Conservation (phyloP, 768 basidiomycete species). For the Rubroboletus pulcherrimus region DNA sequence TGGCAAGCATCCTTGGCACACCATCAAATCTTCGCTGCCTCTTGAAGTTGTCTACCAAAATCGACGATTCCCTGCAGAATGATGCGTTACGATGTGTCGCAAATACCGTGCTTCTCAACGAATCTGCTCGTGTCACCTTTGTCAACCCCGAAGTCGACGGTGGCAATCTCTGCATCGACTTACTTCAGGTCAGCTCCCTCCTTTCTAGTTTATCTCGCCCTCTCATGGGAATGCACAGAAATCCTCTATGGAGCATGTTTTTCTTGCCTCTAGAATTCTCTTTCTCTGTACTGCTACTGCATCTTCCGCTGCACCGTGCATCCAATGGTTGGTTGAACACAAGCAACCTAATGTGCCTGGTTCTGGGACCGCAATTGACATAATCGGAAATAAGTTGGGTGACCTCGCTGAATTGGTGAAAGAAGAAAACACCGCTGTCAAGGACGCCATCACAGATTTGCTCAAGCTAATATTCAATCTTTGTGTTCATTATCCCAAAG, state of each 20-base stretch:
- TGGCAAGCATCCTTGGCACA: conserved; percentile 58
- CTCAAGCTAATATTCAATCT: conserved; percentile 86
- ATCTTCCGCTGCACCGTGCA: conserved; percentile 40
- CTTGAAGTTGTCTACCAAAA: conserved; percentile 44
- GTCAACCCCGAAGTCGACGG: conserved; percentile 59
- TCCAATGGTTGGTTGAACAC: conserved; percentile 61
- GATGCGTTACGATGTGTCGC: conserved; percentile 77
- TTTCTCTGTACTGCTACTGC: conserved; percentile 66
- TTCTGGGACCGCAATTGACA: conserved; percentile 52
- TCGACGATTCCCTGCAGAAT: conserved; percentile 56
- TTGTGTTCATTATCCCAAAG: conserved; percentile 77
- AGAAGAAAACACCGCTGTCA: conserved; percentile 38
- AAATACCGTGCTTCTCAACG: conserved; percentile 72
- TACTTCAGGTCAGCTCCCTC: conserved; percentile 51
- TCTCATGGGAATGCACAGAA: conserved; percentile 42
- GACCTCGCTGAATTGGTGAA: conserved; percentile 47
- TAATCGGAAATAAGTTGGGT: conserved; percentile 60
- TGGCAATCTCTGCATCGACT: conserved; percentile 48
- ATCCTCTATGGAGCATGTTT: conserved; percentile 61
- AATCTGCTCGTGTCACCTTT: conserved; percentile 55
- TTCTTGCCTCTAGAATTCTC: conserved; percentile 71
- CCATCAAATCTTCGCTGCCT: conserved; percentile 55
- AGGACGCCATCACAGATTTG: conserved; percentile 76
- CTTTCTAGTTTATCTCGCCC: conserved; percentile 12
- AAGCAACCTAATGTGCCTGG: conserved; percentile 45